Evolutionary conservation across 306 rosid species (phyloP), one percentile per base, ranked within the genome.

Genomic region (Fragaria ananassa): DNA sequence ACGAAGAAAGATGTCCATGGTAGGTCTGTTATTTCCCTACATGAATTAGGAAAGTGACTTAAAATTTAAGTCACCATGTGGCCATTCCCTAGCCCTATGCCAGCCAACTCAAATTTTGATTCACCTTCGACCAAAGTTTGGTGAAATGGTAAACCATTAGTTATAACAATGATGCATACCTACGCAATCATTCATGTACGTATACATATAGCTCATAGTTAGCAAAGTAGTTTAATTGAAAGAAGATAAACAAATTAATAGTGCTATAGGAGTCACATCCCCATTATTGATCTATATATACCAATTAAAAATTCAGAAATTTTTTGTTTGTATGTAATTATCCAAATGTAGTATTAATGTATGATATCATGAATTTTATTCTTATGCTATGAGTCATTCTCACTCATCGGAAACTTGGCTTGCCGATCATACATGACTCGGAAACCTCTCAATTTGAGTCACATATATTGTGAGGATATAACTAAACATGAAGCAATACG

Each of bases 21-120:
- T 47, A 15, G 53, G 84, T 77, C 85, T 75, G 37, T 31, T 69
- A 3, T 18, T 53, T 34, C 25, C 47, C 39, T 17, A 9, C n/a
- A 10, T 34, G 10, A 44, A 29, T 5, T 29, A 13, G 27, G 69
- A 79, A 83, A 75, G 45, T 85, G 86, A 76, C 88, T 66, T 73
- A 56, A 77, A 68, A 83, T 39, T 39, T 68, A 83, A 58, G 18
- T 17, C 21, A 25, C 63, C 23, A 18, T 50, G 1, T 17, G 34
- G 34, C 34, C 34, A 31, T 31, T 31, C 34, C 8, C 21, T 23
- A 10, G 31, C 63, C 11, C 14, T 23, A 10, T 25, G 21, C 25
- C 9, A n/a, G 31, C 31, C 64, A 23, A 11, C 65, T 60, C 14
- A 9, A 5, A 45, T 12, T 54, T 69, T 47, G 42, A 1, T 76